Evolutionary conservation across 371 early-diverging fungal genomes (phyloP), one percentile per base, ranked within the genome.

Genomic region (Cokeromyces recurvatus): DNA sequence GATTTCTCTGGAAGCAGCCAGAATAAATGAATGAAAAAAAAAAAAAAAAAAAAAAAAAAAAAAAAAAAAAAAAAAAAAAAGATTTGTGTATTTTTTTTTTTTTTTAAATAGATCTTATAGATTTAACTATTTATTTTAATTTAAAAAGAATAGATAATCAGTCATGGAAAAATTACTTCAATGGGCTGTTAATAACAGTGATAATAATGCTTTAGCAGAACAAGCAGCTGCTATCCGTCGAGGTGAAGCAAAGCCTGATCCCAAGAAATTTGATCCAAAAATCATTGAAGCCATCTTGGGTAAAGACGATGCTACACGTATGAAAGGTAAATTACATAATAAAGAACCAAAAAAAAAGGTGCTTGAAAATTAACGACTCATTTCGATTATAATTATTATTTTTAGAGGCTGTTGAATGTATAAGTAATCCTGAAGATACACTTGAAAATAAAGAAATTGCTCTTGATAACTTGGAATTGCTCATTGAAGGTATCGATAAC

Each of bases 401-500:
- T n/a, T 8, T 20, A 82, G 92, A 91, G 43, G 85, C 84, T 43
- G 66, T 91, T 32, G 78, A 68, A 6, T 74, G 77, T 19, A 78
- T 90, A 38, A 59, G 62, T 20, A 78, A 83, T 57, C 64, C 72
- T 2, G 48, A 78, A 3, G 75, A 76, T 27, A 69, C 81, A 5
- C 35, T 85, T 1, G 85, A 85, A n/a, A 86, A 85, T 29, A 85
- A 82, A 48, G 77, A 82, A 27, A 68, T 80, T 14, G 94, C 94
- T 1, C 76, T 93, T 46, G 97, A 97, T 51, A 92, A 96, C 53
- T 80, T 97, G 32, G 97, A 96, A 66, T 66, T 94, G 86, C 81
- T 86, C 17, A 89, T 95, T n/a, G 92, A 94, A 62, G 86, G 87
- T 45, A 85, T 94, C 36, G 97, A 97, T 68, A 97, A 97, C 57